Base-by-base conservation (phyloP, 306 rosid species). In the Trifolium repens region DNA sequence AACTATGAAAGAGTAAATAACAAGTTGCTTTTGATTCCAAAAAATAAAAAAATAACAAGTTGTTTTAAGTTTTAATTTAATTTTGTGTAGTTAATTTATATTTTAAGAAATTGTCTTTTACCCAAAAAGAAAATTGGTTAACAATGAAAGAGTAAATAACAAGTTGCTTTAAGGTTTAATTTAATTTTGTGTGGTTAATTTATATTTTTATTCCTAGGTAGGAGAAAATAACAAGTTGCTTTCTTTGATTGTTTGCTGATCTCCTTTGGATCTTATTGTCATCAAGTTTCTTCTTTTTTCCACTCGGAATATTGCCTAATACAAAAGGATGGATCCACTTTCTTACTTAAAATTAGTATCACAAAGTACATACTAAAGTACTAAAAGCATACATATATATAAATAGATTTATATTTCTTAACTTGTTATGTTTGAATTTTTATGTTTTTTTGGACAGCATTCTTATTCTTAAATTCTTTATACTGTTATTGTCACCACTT, bases 231-330 rank as follows among this genome's bases (percentile, higher is more conserved):
- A 32, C 9, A 60, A 60, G 37, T 30, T 64, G 65, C 43, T 64
- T 75, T 75, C 40, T 52, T 75, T 65, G 11, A 53, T 24, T 64
- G 24, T 46, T 60, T 37, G 27, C 34, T 42, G 19, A 17, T 17
- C 24, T 57, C 49, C 60, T 68, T 60, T 70, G 40, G 22, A 60
- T 52, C 61, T 49, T 39, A 60, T 60, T 60, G 14, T 59, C 65
- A 60, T 32, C 66, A 60, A 60, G 66, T 9, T 27, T 60, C 16
- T 0, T 50, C 7, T 30, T 27, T 60, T 60, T 59, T 12, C 37
- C 40, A 27, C 65, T 13, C 19, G 9, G 40, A 59, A 59, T 59
- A 59, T 59, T 59, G 65, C 39, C 8, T 14, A 60, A 60, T 6
- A 30, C 66, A 13, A 60, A 60, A 60, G 37, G 39, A 60, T 60